A percentile compares a stretch with the other conserved stretches of the same genome.
These are phyloP conservation scores for Alternaria arbusti DNA, from an alignment of 2,329 filamentous ascomycete genomes.

Conservation along the genomic window DNA sequence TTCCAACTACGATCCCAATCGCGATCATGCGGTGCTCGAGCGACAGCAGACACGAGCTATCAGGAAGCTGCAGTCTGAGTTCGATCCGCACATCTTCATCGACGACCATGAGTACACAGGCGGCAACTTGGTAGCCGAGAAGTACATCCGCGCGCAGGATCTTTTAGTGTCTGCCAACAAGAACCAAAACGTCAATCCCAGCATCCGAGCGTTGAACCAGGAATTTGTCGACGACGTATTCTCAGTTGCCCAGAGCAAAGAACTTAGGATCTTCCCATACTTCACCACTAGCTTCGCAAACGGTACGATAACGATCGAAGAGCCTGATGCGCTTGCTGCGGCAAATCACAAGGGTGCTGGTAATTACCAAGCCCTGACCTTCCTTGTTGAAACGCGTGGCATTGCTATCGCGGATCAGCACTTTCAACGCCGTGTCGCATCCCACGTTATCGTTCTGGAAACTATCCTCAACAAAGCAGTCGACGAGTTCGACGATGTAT, in stretches of 20 bases:
- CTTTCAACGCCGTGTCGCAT: slow-evolving; percentile 31
- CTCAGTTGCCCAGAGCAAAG: neutral
- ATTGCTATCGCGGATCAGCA: slow-evolving; percentile 37
- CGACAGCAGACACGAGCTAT: slow-evolving; percentile 35
- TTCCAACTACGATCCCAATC: slow-evolving; percentile 35
- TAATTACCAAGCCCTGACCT: slow-evolving; percentile 31
- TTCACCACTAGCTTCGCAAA: slow-evolving; percentile 26
- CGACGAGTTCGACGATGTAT: neutral
- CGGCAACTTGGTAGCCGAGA: slow-evolving; percentile 8
- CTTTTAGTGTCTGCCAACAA: slow-evolving; percentile 37
- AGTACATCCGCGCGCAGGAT: slow-evolving; percentile 33
- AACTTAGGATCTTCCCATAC: slow-evolving; percentile 33
- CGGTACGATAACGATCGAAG: slow-evolving; percentile 27
- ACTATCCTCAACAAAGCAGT: slow-evolving; percentile 15
- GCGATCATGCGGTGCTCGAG: slow-evolving; percentile 35
- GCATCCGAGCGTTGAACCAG: slow-evolving; percentile 37
- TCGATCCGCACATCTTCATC: slow-evolving; percentile 34
- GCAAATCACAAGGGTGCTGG: slow-evolving; percentile 39
- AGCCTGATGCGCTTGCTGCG: slow-evolving; percentile 32
- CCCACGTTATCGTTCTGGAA: slow-evolving; percentile 30
- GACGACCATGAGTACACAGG: slow-evolving; percentile 39
- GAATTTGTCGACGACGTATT: slow-evolving; percentile 31
- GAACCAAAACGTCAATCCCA: slow-evolving; percentile 36
- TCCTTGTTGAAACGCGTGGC: slow-evolving; percentile 35
- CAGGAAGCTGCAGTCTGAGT: slow-evolving; percentile 24